Evolutionary conservation across 2,329 filamentous ascomycete species (phyloP).

Genomic region (Parascedosporium putredinis): DNA sequence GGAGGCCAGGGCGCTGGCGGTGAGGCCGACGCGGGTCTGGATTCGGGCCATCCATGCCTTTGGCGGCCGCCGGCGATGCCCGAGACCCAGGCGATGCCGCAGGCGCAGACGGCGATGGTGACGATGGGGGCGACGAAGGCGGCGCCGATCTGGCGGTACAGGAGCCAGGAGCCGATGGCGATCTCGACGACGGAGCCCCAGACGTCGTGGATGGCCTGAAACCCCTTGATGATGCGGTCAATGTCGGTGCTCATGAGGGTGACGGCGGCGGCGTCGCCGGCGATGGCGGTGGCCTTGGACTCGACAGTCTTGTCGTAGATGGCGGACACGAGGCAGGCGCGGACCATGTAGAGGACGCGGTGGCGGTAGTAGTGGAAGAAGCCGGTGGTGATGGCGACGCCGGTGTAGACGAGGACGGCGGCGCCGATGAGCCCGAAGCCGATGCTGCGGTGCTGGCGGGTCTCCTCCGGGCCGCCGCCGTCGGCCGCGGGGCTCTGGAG

Average conservation of each 20-base stretch:
- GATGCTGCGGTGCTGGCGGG: conserved; percentile 16
- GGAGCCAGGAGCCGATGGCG: conserved; percentile 32
- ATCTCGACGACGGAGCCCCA: conserved; percentile 32
- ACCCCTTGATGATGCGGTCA: conserved; percentile 27
- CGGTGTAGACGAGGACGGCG: conserved; percentile 26
- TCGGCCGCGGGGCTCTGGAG: conserved; percentile 15
- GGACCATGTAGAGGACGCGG: conserved; percentile 21
- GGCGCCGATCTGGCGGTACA: conserved; percentile 34
- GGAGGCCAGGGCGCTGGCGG: conserved; percentile 20
- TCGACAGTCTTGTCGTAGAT: conserved; percentile 24
- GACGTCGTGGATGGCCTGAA: conserved; percentile 25
- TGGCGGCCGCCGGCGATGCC: conserved; percentile 16
- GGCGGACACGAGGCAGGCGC: conserved; percentile 21
- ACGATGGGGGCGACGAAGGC: conserved; percentile 37
- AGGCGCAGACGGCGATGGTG: conserved; percentile 23
- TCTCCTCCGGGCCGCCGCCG: conserved; percentile 8
- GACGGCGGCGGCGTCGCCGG: conserved; percentile 29
- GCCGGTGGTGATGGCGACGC: conserved; percentile 27
- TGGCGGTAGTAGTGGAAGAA: conserved; percentile 29
- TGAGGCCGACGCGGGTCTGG: conserved; percentile 23
- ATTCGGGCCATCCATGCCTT: conserved; percentile 25
- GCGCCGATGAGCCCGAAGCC: conserved; percentile 34
- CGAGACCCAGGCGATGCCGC: conserved; percentile 9
- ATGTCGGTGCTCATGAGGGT: conserved; percentile 39
- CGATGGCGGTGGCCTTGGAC: conserved; percentile 20